A percentile compares a stretch with the other conserved stretches of the same genome.
Evolutionary conservation across 176 grass and related monocot genomes (phyloP).

Genomic region (Dendrocalamus sinicus): DNA sequence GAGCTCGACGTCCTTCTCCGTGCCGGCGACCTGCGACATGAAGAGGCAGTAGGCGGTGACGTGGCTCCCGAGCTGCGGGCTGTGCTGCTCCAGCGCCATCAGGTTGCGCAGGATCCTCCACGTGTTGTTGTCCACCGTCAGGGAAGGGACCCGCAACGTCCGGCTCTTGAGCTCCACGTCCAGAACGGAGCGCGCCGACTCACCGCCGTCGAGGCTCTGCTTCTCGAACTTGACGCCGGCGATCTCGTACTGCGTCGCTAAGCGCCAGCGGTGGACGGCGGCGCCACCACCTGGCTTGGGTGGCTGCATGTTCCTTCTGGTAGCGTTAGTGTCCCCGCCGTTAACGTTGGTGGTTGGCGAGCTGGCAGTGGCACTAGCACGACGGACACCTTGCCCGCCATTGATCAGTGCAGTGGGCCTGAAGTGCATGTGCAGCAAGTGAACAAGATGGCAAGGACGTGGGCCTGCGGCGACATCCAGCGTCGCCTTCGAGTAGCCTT

Average conservation of each 20-base stretch:
- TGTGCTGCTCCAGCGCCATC: constrained; percentile 44
- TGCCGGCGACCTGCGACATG: constrained; percentile 30
- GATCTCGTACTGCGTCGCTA: constrained; percentile 30
- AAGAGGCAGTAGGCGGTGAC: constrained; percentile 44
- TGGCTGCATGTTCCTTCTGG: not conserved
- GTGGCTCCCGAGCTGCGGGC: not conserved
- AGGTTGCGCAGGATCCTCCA: constrained; percentile 32
- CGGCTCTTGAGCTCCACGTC: not conserved
- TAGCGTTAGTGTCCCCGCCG: too few relatives aligned
- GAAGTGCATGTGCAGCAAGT: too few relatives aligned
- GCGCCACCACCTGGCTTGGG: too few relatives aligned
- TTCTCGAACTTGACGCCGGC: constrained; percentile 11
- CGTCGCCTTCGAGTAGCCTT: not conserved
- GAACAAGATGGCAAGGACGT: not conserved
- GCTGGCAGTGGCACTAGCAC: too few relatives aligned
- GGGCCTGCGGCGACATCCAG: too few relatives aligned
- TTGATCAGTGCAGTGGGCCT: too few relatives aligned
- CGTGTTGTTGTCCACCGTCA: constrained; percentile 26
- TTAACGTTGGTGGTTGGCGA: too few relatives aligned
- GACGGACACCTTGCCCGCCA: too few relatives aligned
- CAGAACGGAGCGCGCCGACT: not conserved
- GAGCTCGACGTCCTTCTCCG: constrained; percentile 6
- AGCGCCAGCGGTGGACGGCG: constrained; percentile 6
- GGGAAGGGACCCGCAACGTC: not conserved
- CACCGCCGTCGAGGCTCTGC: rapidly evolving